Evolutionary conservation across 139 green algal genomes (phyloP), one percentile per base, ranked within the genome.

Genomic region (Pseudopediastrum boryanum): DNA sequence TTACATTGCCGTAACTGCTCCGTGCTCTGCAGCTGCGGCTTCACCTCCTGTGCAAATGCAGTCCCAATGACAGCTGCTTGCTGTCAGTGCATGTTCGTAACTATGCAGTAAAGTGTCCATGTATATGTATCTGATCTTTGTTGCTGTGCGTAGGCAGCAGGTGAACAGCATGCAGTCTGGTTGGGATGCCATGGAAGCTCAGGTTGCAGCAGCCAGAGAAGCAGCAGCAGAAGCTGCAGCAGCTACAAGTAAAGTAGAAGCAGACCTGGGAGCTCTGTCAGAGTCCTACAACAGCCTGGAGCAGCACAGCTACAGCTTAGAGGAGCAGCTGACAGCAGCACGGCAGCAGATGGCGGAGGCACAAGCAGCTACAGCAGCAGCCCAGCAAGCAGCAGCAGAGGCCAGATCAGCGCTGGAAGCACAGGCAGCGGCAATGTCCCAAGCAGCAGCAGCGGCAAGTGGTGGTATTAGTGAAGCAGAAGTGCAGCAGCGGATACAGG

Each of bases 271-370:
- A 31, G 87, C 84, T 36, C 85, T 97, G 5, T 89, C 84, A 19
- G 64, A 50, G 2, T 93, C 92, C 4, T 97, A 97, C 80, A 93
- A 93, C 77, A 81, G 80, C 27, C 74, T 97, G 39, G 93, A 97
- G 67, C 64, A 68, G 3, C 90, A 95, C 46, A 78, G 81, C n/a
- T 84, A 74, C 29, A 62, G 58, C 2, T 36, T 93, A 35, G 89
- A 94, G 71, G 86, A 75, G 44, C 85, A 90, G 80, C 51, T 91
- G 41, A 83, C 69, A 3, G 61, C 75, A 35, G 56, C 77, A 44
- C 52, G 82, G 39, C 27, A 13, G 8, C 66, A 82, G 62, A 36
- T 46, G 70, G 44, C 70, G 36, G 43, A 69, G 46, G 61, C 63
- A n/a, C 29, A 68, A 16, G 42, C 71, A 51, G 66, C 69, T 58